Percentiles rank a stretch among this genome's conserved stretches.
phyloP scores from a whole-genome alignment of 2,329 filamentous ascomycete species.

The Drechslerella coelobrocha region DNA sequence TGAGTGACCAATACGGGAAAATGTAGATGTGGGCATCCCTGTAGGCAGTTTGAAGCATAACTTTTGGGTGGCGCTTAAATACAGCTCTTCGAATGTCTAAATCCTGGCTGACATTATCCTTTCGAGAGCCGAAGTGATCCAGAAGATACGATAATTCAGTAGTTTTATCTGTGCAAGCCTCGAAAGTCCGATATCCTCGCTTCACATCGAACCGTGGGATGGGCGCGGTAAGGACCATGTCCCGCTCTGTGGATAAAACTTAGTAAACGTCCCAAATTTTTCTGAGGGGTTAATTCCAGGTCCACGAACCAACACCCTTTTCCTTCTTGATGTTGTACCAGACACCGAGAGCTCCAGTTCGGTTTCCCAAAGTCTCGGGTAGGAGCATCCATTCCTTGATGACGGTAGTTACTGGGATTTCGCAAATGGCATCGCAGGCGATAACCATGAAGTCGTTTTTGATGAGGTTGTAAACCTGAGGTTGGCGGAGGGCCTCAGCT shows the following conservation, averaged over 20 bases:
- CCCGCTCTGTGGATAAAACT: slow-evolving; percentile 19
- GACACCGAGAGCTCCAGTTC: slow-evolving; percentile 76
- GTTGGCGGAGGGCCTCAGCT: slow-evolving; percentile 82
- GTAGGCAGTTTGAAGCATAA: slow-evolving; percentile 82
- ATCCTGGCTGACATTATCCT: slow-evolving; percentile 64
- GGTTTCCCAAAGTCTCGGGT: slow-evolving; percentile 27
- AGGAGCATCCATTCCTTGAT: slow-evolving; percentile 83
- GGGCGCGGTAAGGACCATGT: slow-evolving; percentile 24
- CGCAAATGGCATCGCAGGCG: slow-evolving; percentile 91
- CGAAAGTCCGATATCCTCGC: slow-evolving; percentile 65
- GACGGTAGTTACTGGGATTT: slow-evolving; percentile 80
- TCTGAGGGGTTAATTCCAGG: neutral
- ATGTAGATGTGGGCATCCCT: slow-evolving; percentile 95
- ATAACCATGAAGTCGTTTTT: slow-evolving; percentile 87
- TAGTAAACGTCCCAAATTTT: neutral
- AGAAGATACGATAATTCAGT: slow-evolving; percentile 37
- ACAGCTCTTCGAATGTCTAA: slow-evolving; percentile 78
- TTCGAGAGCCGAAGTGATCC: slow-evolving; percentile 19
- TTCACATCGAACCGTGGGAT: slow-evolving; percentile 62
- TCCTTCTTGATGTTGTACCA: slow-evolving; percentile 88
- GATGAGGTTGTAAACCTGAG: slow-evolving; percentile 79
- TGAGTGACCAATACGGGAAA: slow-evolving; percentile 87
- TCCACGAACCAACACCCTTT: slow-evolving; percentile 64
- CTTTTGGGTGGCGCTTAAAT: slow-evolving; percentile 73
- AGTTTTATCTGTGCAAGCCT: slow-evolving; percentile 22